Percentiles rank a stretch among this genome's conserved stretches.
Evolutionary conservation across 257 asterid genomes (phyloP).

Genomic region (Primulina tabacum): DNA sequence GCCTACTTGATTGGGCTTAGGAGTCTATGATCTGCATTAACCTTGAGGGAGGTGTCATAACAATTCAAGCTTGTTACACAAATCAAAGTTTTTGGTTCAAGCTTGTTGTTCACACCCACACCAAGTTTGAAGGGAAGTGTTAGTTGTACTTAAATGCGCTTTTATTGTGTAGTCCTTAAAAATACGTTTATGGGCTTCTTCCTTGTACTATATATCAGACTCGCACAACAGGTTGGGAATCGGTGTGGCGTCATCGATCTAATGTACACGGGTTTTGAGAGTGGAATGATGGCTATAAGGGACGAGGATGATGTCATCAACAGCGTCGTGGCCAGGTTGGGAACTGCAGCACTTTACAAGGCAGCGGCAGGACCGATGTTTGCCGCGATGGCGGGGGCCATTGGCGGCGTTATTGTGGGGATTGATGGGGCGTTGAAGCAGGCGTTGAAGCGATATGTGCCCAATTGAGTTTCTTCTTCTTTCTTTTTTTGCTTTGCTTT

Average conservation of each 20-base stretch:
- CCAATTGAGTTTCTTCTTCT: background rate
- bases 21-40: too few species aligned
- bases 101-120: too few species aligned
- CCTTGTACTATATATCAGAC: too few species aligned
- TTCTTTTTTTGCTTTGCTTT: too few species aligned
- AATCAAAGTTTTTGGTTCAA: too few species aligned
- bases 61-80: too few species aligned
- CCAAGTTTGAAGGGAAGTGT: too few species aligned
- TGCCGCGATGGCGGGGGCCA: background rate
- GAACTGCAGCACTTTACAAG: conserved; percentile 24
- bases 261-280: conserved; percentile 81
- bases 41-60: too few species aligned
- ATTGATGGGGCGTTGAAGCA: background rate
- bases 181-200: too few species aligned
- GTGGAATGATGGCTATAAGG: conserved; percentile 57
- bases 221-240: conserved; percentile 78
- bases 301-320: conserved; percentile 44
- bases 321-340: conserved; percentile 25
- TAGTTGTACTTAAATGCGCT: too few species aligned
- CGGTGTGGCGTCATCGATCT: conserved; percentile 37
- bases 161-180: too few species aligned
- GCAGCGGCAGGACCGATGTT: conserved; percentile 30
- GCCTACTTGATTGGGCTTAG: too few species aligned
- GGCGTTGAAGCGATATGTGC: background rate
- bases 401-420: background rate